Percentiles rank a stretch among this genome's conserved stretches.
Evolutionary conservation across 305 asterid species (phyloP).

Genomic region (Striga hermonthica): DNA sequence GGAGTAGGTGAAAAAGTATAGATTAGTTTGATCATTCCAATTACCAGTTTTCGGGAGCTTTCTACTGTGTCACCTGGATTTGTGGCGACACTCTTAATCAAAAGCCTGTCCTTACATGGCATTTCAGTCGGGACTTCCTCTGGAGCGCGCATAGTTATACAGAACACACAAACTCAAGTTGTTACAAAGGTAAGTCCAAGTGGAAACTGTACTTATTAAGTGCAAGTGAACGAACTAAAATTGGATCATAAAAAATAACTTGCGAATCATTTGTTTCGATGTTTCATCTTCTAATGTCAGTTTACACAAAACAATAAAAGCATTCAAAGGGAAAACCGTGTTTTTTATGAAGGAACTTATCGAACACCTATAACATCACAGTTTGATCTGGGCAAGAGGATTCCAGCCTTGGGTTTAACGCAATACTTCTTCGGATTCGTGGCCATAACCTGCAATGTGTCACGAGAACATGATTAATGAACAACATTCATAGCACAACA

Average conservation of each 20-base stretch:
- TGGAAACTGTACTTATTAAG: background rate
- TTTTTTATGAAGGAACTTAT: background rate
- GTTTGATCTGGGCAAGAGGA: slow-evolving; percentile 37
- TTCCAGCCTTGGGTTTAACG: slow-evolving; percentile 43
- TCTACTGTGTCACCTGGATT: background rate
- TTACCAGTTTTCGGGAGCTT: slow-evolving; percentile 35
- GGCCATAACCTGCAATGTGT: slow-evolving; percentile 37
- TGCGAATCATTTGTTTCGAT: too few species aligned
- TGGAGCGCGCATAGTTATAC: slow-evolving; percentile 38
- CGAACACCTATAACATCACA: slow-evolving; percentile 38
- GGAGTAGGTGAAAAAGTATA: too few species aligned
- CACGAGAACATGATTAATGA: background rate
- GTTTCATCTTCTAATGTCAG: too few species aligned
- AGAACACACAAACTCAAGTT: slow-evolving; percentile 5
- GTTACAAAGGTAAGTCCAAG: too few species aligned
- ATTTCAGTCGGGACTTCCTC: slow-evolving; percentile 36
- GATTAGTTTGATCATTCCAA: background rate
- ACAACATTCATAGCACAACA: background rate
- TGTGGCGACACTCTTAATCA: too few species aligned
- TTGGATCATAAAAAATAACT: too few species aligned
- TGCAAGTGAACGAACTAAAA: background rate
- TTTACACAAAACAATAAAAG: too few species aligned
- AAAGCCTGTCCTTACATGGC: too few species aligned
- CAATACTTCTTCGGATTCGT: slow-evolving; percentile 38
- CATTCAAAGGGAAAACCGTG: background rate